phyloP scores from a whole-genome alignment of 1,284 basidiomycete genomes.

The Rhodotorula sp. region DNA sequence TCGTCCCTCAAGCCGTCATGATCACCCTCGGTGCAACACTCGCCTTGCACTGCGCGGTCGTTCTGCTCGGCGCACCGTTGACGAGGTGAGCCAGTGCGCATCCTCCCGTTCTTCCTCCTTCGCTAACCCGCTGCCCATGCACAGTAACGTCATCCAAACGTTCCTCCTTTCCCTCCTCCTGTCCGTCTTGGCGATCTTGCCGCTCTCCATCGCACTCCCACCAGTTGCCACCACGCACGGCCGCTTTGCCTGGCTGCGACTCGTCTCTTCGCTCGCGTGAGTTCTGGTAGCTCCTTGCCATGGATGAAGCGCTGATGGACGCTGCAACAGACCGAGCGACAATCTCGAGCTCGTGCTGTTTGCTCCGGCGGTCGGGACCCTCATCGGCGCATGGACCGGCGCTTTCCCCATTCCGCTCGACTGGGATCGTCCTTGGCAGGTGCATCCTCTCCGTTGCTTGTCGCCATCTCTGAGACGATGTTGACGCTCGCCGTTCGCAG shows the following conservation, averaged over 20 bases:
- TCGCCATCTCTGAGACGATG: neutral
- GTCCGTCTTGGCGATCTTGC: conserved; percentile 67
- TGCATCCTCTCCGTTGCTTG: conserved; percentile 49
- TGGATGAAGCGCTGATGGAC: neutral
- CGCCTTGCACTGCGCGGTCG: conserved; percentile 56
- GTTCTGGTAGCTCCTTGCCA: neutral
- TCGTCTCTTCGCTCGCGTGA: conserved; percentile 75
- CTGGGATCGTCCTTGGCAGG: conserved; percentile 96
- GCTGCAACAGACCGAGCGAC: conserved; percentile 58
- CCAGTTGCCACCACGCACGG: conserved; percentile 39
- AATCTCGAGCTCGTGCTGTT: conserved; percentile 71
- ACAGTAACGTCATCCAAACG: conserved; percentile 55
- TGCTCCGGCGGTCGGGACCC: conserved; percentile 72
- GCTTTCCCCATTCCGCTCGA: conserved; percentile 80
- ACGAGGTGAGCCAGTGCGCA: conserved; percentile 54
- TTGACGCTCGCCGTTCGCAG: conserved; percentile 7
- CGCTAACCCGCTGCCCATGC: conserved; percentile 42
- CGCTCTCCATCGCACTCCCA: conserved; percentile 58
- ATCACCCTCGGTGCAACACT: conserved; percentile 59
- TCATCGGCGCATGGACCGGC: conserved; percentile 74
- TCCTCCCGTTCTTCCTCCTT: conserved; percentile 14
- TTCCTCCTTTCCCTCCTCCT: conserved; percentile 67
- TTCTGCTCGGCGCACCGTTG: conserved; percentile 75
- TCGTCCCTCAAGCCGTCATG: conserved; percentile 52
- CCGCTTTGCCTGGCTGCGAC: conserved; percentile 61